Evolutionary conservation across 495 filamentous ascomycete species (phyloP), one percentile per base, ranked within the genome.

Genomic region (Oidiodendron maius): DNA sequence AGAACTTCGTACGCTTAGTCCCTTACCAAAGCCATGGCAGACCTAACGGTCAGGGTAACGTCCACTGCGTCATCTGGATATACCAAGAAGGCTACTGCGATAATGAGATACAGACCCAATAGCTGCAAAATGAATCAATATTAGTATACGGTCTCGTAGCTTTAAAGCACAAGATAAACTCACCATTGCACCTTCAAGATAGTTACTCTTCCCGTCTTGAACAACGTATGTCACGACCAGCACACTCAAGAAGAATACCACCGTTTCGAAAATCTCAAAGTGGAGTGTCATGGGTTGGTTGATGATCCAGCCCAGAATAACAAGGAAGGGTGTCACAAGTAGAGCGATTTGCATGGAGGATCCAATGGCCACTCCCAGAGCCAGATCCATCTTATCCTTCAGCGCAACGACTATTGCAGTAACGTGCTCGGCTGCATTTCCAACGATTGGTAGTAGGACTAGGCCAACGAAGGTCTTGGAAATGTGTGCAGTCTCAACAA

Each of bases 341-440:
- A 96, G 75, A 3, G 91, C 91, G 59, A 98, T 96, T 66, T 98
- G 91, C 71, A 98, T 82, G 62, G 85, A 88, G 59, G 83, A 89
- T 26, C 91, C 91, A 52, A 98, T 89, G 8, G 91, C 93, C 18
- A 96, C 91, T 15, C 87, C 86, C 68, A 98, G 87, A 15, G 91
- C 91, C 13, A 98, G 76, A 57, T 96, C 89, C 93, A 97, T 98
- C 76, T 98, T 98, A 66, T 94, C 77, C 70, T 95, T 95, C 59
- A 84, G 77, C 0, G 93, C 40, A 34, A 96, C 91, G 23, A 96
- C 84, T 32, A 90, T 83, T 11, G 93, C 93, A 6, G 93, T 96
- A 32, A 95, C 91, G 64, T 98, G 93, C 67, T 98, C 93, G 8
- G 93, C 93, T 1, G 93, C 93, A 59, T 98, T 98, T 50, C 93